Base-by-base conservation (phyloP, 306 rosid species). In the Parietaria judaica region DNA sequence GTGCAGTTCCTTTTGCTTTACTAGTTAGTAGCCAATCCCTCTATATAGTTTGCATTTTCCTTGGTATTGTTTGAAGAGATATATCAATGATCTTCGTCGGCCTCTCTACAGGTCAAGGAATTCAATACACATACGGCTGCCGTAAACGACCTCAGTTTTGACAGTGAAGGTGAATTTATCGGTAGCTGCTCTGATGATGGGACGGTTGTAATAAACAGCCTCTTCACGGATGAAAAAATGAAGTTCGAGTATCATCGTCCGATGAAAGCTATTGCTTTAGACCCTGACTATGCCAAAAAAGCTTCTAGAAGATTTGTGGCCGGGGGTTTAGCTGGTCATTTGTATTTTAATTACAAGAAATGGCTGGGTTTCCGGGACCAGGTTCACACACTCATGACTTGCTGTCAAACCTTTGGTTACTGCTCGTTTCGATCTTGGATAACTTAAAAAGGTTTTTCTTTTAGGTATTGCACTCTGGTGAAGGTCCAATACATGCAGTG, bases 151-250 rank as follows among this genome's bases (percentile, higher is more conserved):
- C 95, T 92, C 62, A 82, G 94, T 84, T 88, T 92, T 76, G 99
- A 92, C 67, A 38, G 63, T 63, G 94, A 82, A 57, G 99, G 99
- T 70, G 99, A 92, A 74, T 86, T 76, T 74, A 74, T 92, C 47
- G 99, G 95, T 77, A 92, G 97, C 76, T 86, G 96, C 77, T 86
- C 99, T 41, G 99, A 88, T 67, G 99, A 92, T 51, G 99, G 97
- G 53, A 72, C 86, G 0, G 90, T 92, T 56, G 89, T 84, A 56
- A 76, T 92, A 79, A 86, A 79, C 79, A 80, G 97, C 65, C 88
- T 92, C 56, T 92, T 92, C 70, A 72, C 89, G 17, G 97, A 81
- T 61, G 97, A 92, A 79, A 79, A 64, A 72, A 66, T 92, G 88
- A 92, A 81, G 73, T 86, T 92, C 60, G 97, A 84, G 79, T 92